A percentile compares a stretch with the other conserved stretches of the same genome.
These are phyloP conservation scores for Pythium guiyangense DNA, from an alignment of 352 stramenopile species.

Conservation along the genomic window DNA sequence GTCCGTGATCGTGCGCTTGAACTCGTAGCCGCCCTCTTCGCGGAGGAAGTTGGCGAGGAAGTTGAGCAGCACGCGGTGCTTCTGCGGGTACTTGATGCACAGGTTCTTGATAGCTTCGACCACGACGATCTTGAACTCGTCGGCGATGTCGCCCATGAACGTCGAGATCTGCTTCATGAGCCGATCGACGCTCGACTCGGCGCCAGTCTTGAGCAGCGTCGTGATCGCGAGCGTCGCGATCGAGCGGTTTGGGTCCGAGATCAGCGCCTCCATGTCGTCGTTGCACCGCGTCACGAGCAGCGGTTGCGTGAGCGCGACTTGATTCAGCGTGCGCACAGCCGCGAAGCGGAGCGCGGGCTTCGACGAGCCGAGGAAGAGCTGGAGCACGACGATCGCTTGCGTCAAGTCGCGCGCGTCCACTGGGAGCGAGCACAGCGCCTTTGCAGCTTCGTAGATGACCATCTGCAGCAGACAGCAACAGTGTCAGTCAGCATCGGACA, in stretches of 20 bases:
- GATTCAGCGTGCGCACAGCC: constrained; percentile 94
- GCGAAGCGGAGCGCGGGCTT: constrained; percentile 96
- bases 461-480: constrained; percentile 69
- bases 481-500: not conserved
- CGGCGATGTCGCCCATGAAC: constrained; percentile 98
- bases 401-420: constrained; percentile 95
- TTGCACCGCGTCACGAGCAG: constrained; percentile 97
- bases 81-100: constrained; percentile 97
- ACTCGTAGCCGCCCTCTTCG: constrained; percentile 96
- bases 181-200: constrained; percentile 94
- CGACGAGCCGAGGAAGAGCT: constrained; percentile 92
- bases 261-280: constrained; percentile 97
- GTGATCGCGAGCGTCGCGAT: constrained; percentile 99
- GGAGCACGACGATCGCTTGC: constrained; percentile 96
- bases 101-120: constrained; percentile 96
- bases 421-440: constrained; percentile 94
- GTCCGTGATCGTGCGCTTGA: constrained; percentile 99
- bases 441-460: constrained; percentile 99
- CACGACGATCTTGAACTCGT: constrained; percentile 99
- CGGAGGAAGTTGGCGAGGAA: constrained; percentile 98
- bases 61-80: constrained; percentile 96
- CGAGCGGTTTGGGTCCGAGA: constrained; percentile 95
- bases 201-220: constrained; percentile 98
- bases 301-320: constrained; percentile 90
- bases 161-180: constrained; percentile 97